Evolutionary conservation across 2,329 filamentous ascomycete genomes (phyloP), one percentile per base, ranked within the genome.

Genomic region (Colletotrichum aenigma): DNA sequence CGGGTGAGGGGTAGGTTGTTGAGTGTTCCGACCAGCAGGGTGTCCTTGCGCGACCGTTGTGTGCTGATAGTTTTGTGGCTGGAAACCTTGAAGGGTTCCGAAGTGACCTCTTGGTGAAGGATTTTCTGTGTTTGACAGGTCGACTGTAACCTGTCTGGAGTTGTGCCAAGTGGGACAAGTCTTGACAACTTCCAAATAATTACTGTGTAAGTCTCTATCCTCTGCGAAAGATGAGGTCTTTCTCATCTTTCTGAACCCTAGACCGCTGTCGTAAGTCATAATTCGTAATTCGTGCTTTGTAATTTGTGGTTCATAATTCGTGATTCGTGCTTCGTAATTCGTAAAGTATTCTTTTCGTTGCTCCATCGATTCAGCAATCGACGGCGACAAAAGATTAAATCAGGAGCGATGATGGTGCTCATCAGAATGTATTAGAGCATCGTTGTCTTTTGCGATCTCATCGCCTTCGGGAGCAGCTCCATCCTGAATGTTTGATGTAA

Each of bases 311-410:
- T 43, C 38, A 10, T 21, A 21, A 7, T 52, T 21, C 43, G 2
- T 52, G 1, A 52, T 52, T 13, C 6, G 43, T 48, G 3, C 6
- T 21, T 48, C 43, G 18, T 21, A 1, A 1, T 48, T 52, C n/a
- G n/a, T 13, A 13, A 21, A 12, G 2, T 6, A 1, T 21, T 52
- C 12, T 0, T 2, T 21, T 1, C 2, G 10, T 52, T 52, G 43
- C 43, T 21, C 43, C 10, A 12, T 52, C 43, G 43, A 13, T 4
- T 0, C 21, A 52, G 43, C 1, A 21, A 6, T 52, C 1, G 43
- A 21, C 43, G 2, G 10, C n/a, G n/a, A 6, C 0, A 32, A 18
- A 43, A 13, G n/a, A 12, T 48, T 21, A 0, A 52, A 21, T 4
- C n/a, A 13, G n/a, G n/a, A 52, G n/a, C 10, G 18, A 3, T 4